These are phyloP conservation scores for Abortiporus biennis DNA, from an alignment of 1,284 basidiomycete genomes.

Conservation along the genomic window DNA sequence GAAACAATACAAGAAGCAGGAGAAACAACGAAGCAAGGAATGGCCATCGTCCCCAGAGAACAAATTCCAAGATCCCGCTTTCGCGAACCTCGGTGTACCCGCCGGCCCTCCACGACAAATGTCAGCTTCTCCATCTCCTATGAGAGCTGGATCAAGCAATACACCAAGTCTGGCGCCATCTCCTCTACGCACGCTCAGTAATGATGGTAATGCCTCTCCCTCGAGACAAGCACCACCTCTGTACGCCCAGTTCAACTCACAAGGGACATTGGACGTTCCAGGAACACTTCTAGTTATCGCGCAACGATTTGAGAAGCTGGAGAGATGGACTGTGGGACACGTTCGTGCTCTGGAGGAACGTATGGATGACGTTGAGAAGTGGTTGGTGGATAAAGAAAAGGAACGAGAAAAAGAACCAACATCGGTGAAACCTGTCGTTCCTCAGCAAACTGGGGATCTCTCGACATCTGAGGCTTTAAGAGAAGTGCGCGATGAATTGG, in stretches of 20 bases:
- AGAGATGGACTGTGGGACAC: constrained; percentile 78
- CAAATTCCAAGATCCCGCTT: constrained; percentile 51
- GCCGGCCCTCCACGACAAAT: constrained; percentile 30
- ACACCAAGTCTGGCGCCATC: constrained; percentile 56
- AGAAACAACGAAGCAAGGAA: constrained; percentile 27
- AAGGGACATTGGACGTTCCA: constrained; percentile 65
- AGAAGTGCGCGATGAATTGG: constrained; percentile 58
- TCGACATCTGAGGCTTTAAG: constrained; percentile 34
- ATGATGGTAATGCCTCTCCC: constrained; percentile 46
- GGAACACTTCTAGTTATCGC: constrained; percentile 65
- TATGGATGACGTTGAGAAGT: constrained; percentile 78
- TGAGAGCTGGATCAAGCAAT: constrained; percentile 40
- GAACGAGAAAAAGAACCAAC: constrained; percentile 31
- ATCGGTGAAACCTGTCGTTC: constrained; percentile 5
- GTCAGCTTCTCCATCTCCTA: constrained; percentile 47
- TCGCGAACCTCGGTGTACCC: constrained; percentile 44
- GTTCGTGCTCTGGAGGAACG: constrained; percentile 77
- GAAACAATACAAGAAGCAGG: constrained; percentile 19
- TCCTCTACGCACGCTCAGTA: constrained; percentile 38
- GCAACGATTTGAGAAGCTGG: constrained; percentile 76
- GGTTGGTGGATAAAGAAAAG: constrained; percentile 73
- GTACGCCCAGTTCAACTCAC: constrained; percentile 66
- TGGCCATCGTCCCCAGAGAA: constrained; percentile 48
- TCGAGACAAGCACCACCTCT: constrained; percentile 56
- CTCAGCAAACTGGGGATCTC: constrained; percentile 15